Evolutionary conservation across 306 rosid species (phyloP).

Genomic region (Trifolium fragiferum): DNA sequence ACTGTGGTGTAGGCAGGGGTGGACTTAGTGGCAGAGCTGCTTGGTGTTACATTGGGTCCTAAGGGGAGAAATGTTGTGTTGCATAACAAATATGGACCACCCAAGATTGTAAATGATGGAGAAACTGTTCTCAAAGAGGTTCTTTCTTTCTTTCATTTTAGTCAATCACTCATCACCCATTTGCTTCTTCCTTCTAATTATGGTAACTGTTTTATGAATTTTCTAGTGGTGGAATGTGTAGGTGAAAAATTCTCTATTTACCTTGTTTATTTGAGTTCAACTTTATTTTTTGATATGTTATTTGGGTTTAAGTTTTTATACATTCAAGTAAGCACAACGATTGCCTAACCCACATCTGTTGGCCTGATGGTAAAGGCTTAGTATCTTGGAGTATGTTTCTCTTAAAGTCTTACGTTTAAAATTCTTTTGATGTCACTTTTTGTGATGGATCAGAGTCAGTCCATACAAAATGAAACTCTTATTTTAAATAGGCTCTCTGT

Average conservation of each 20-base stretch:
- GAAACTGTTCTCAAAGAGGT: constrained; percentile 96
- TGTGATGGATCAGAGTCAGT: too few species aligned
- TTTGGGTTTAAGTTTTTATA: too few species aligned
- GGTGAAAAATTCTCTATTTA: neutral
- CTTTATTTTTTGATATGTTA: too few species aligned
- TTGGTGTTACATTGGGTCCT: constrained; percentile 94
- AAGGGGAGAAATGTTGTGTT: constrained; percentile 94
- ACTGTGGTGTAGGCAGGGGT: constrained; percentile 75
- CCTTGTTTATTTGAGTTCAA: too few species aligned
- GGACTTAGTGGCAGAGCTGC: constrained; percentile 77
- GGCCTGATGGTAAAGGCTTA: too few species aligned
- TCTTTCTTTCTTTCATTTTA: neutral
- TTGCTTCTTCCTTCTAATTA: neutral
- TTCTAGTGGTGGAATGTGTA: neutral
- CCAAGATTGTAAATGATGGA: constrained; percentile 92
- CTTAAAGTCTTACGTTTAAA: too few species aligned
- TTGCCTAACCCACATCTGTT: too few species aligned
- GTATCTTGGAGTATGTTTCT: too few species aligned
- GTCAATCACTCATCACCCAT: neutral
- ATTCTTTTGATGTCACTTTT: too few species aligned
- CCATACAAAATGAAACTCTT: too few species aligned
- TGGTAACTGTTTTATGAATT: neutral
- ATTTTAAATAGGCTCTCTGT: too few species aligned
- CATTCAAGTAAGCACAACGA: too few species aligned
- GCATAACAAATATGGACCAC: constrained; percentile 87